phyloP scores from a whole-genome alignment of 345 rosid species.

The Citrus unshiu region DNA sequence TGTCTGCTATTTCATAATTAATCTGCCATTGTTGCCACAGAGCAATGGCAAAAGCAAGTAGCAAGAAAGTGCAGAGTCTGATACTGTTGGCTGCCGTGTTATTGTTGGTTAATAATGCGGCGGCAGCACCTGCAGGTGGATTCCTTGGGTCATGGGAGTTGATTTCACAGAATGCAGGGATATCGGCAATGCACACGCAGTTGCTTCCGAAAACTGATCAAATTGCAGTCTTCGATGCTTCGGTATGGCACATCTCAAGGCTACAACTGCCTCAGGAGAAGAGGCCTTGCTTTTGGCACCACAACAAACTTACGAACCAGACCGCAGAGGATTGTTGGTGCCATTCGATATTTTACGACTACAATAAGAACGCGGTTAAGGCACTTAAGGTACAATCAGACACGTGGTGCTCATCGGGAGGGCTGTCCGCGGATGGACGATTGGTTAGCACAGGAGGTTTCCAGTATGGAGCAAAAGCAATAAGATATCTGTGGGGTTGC shows the following conservation, averaged over 20 bases:
- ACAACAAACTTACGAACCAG: background rate
- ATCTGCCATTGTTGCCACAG: no score
- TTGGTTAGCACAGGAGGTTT: slow-evolving; percentile 78
- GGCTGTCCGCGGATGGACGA: slow-evolving; percentile 56
- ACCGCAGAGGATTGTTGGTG: slow-evolving; percentile 48
- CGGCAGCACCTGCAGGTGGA: background rate
- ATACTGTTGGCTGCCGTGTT: no score
- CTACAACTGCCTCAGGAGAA: slow-evolving; percentile 20
- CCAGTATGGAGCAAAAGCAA: slow-evolving; percentile 54
- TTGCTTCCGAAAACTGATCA: slow-evolving; percentile 57
- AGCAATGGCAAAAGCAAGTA: no score
- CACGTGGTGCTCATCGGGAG: slow-evolving; percentile 99
- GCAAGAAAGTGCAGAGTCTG: no score
- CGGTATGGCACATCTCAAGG: slow-evolving; percentile 41
- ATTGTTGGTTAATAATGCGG: slow-evolving; percentile 11
- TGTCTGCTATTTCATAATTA: no score
- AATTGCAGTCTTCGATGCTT: slow-evolving; percentile 28
- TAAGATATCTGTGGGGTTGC: slow-evolving; percentile 40
- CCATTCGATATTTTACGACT: slow-evolving; percentile 59
- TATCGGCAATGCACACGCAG: slow-evolving; percentile 81
- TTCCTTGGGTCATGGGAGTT: slow-evolving; percentile 59
- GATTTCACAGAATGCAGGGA: slow-evolving; percentile 53
- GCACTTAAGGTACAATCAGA: slow-evolving; percentile 32
- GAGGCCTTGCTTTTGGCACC: slow-evolving; percentile 26
- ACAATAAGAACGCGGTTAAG: slow-evolving; percentile 14